Evolutionary conservation across 2,329 filamentous ascomycete genomes (phyloP), one percentile per base, ranked within the genome.

Genomic region (Phyllosticta ampelicida): DNA sequence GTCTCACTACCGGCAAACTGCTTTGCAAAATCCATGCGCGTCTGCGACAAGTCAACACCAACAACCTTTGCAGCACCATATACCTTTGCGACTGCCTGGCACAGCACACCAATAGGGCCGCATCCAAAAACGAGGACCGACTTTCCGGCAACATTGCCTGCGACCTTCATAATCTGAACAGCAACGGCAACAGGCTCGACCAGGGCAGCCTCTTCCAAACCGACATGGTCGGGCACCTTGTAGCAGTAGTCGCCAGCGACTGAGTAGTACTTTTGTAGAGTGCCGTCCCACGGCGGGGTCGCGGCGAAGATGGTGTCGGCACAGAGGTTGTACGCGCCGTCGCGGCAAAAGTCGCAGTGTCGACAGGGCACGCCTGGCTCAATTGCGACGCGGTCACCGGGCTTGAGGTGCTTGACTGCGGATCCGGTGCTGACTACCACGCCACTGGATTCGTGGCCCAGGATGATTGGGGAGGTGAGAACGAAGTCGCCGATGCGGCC

Each of bases 161-260:
- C 63, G 1, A 61, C 54, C 53, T 62, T 64, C 55, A 62, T 64
- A 5, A 64, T 58, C 52, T 67, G 65, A 11, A 68, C 65, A 10
- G 65, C 66, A 11, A 67, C 64, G 0, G 62, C 62, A 9, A 68
- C 59, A 6, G 66, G 66, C 49, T 68, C 66, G 3, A 68, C 62
- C 58, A 68, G 53, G 2, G 65, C 65, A 10, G 62, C 66, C 51
- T 68, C 63, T 57, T 67, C 62, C 48, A 67, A 55, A 30, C 61
- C 56, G 23, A 68, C 62, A 51, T 64, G 60, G n/a, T 62, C 60
- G 3, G 66, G 65, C 11, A 68, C 61, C 55, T 63, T 64, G 58
- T 64, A 67, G 48, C 66, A 68, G 48, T 62, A 68, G 23, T 68
- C 66, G 8, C 59, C 62, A 9, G 64, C 61, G 1, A 66, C 57